Conservation (phyloP, 257 asterid genomes). For the Anisodus acutangulus region DNA sequence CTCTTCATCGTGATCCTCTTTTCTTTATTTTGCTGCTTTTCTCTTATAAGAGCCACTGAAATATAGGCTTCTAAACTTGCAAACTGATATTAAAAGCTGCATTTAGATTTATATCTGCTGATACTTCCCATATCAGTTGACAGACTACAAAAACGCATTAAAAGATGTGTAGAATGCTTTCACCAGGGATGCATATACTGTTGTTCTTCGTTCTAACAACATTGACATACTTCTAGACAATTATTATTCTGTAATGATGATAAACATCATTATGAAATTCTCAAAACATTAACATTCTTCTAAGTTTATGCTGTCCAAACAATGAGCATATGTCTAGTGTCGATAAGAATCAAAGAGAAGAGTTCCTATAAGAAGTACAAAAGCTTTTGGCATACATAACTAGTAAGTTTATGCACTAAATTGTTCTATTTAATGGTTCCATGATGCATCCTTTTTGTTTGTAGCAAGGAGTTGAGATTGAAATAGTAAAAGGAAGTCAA, state of each 20-base stretch:
- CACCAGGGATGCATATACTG: no score
- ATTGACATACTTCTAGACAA: no score
- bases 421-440: background rate
- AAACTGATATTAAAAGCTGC: background rate
- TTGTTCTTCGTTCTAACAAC: no score
- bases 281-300: background rate
- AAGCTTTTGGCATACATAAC: background rate
- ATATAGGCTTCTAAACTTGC: background rate
- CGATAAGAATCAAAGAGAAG: background rate
- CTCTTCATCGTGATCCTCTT: background rate
- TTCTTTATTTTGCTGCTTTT: background rate
- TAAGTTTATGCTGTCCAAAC: background rate
- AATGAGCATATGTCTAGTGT: background rate
- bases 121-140: no score
- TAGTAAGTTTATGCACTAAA: background rate
- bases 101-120: background rate
- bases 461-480: conserved; percentile 73
- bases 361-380: background rate
- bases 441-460: conserved; percentile 20
- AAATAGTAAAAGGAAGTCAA: conserved; percentile 72
- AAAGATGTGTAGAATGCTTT: no score
- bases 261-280: background rate
- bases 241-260: no score
- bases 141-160: no score
- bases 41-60: background rate